phyloP scores from a whole-genome alignment of 2,329 filamentous ascomycete species.

The Botrytis tulipae region DNA sequence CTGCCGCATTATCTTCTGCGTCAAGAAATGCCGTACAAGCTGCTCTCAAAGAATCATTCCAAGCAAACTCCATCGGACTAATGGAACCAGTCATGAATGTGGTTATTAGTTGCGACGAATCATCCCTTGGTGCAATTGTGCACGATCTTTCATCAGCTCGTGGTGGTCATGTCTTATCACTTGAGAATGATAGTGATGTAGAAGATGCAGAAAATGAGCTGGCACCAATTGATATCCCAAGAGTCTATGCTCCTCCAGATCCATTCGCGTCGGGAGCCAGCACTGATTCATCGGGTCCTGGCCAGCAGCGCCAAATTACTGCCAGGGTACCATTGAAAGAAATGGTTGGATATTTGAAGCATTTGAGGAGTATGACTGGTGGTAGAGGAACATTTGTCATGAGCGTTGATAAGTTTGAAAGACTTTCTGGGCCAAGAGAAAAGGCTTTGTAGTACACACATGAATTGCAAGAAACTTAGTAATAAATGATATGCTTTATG shows the following conservation, averaged over 20 bases:
- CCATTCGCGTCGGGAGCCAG: conserved; percentile 62
- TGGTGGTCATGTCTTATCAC: conserved; percentile 71
- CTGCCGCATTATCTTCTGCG: conserved; percentile 66
- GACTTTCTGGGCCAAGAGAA: conserved; percentile 57
- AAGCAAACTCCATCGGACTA: conserved; percentile 57
- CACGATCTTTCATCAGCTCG: conserved; percentile 75
- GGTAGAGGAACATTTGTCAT: conserved; percentile 78
- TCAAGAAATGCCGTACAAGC: conserved; percentile 66
- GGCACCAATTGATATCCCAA: conserved; percentile 61
- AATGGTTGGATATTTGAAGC: conserved; percentile 92
- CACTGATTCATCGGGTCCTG: conserved; percentile 48
- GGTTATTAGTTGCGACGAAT: conserved; percentile 81
- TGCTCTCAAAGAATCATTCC: conserved; percentile 63
- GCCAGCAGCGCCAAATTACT: conserved; percentile 63
- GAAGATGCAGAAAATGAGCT: conserved; percentile 24
- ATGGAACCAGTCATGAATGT: conserved; percentile 95
- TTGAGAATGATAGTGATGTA: conserved; percentile 45
- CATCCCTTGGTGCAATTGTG: conserved; percentile 75
- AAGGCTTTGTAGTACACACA: conserved; percentile 31
- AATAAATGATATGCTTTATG: neutral
- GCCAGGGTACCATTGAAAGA: conserved; percentile 91
- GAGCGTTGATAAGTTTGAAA: conserved; percentile 70
- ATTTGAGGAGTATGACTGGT: conserved; percentile 82
- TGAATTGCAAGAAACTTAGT: neutral
- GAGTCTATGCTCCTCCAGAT: conserved; percentile 85